Conservation (phyloP, 352 stramenopile species). For the Pythium grandisporangium region DNA sequence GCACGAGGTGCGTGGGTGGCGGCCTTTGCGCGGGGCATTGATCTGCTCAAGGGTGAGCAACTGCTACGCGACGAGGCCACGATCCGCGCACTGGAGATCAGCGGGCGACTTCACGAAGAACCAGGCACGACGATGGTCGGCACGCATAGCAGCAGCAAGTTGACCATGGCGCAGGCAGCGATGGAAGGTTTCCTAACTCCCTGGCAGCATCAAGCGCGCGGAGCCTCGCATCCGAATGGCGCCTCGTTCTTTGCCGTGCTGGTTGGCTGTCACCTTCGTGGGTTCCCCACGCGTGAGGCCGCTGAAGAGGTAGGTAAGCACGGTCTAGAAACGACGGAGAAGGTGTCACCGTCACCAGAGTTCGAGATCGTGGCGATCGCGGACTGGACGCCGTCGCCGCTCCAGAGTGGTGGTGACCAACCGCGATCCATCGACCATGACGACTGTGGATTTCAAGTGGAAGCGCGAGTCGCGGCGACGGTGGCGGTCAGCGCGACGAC, state of each 20-base stretch:
- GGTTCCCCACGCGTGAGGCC: slow-evolving; percentile 5
- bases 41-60: slow-evolving; percentile 39
- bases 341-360: slow-evolving; percentile 9
- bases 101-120: too few species aligned
- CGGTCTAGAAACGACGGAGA: neutral
- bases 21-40: slow-evolving; percentile 24
- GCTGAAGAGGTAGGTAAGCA: neutral
- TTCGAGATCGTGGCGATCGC: slow-evolving; percentile 26
- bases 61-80: slow-evolving; percentile 44
- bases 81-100: too few species aligned
- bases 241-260: slow-evolving; percentile 8
- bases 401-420: neutral
- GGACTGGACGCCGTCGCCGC: slow-evolving; percentile 30
- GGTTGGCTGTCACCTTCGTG: slow-evolving; percentile 3
- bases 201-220: slow-evolving; percentile 16
- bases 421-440: neutral
- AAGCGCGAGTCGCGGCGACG: neutral
- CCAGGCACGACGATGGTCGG: too few species aligned
- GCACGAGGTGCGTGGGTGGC: slow-evolving; percentile 33
- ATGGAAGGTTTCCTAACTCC: slow-evolving; percentile 48
- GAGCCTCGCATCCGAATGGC: neutral
- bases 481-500: too few species aligned
- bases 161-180: slow-evolving; percentile 17
- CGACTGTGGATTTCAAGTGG: slow-evolving; percentile 1
- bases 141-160: too few species aligned